These are phyloP conservation scores for Entonaema liquescens DNA, from an alignment of 495 filamentous ascomycete species.

Conservation along the genomic window DNA sequence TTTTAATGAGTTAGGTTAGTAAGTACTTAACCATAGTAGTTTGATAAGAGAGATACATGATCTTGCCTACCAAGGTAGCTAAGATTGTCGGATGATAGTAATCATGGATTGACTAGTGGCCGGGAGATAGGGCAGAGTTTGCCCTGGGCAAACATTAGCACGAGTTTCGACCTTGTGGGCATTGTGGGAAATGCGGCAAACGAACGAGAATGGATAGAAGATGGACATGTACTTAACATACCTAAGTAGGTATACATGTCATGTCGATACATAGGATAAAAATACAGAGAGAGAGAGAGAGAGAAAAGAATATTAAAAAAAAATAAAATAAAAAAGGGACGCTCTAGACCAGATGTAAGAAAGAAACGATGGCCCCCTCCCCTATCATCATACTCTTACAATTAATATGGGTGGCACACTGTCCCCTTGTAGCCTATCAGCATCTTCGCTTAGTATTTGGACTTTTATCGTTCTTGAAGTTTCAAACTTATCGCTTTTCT, in stretches of 20 bases:
- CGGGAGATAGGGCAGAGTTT: conserved; percentile 3
- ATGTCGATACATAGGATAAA: too few species aligned
- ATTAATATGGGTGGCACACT: conserved; percentile 28
- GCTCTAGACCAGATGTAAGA: conserved; percentile 9
- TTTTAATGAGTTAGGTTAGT: too few species aligned
- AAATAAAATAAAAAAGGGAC: not conserved
- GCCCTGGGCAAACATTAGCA: conserved; percentile 4
- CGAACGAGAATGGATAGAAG: not conserved
- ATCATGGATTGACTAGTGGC: conserved; percentile 5
- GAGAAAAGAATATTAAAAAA: not conserved
- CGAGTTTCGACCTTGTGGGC: not conserved
- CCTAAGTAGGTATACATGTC: too few species aligned
- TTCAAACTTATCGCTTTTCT: conserved; percentile 26
- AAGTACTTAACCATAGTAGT: too few species aligned
- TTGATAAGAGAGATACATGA: not conserved
- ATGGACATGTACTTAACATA: not conserved
- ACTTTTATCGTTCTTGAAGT: conserved; percentile 31
- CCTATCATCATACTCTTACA: conserved; percentile 11
- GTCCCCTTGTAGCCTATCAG: conserved; percentile 31
- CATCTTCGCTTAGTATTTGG: conserved; percentile 22
- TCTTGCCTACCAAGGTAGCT: not conserved
- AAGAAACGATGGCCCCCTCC: not conserved
- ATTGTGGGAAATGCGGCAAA: not conserved
- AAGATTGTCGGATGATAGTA: conserved; percentile 5
- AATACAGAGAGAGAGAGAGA: not conserved